A percentile compares a stretch with the other conserved stretches of the same genome.
Conservation (phyloP, 352 stramenopile species). For the Pythium dissotocum region DNA sequence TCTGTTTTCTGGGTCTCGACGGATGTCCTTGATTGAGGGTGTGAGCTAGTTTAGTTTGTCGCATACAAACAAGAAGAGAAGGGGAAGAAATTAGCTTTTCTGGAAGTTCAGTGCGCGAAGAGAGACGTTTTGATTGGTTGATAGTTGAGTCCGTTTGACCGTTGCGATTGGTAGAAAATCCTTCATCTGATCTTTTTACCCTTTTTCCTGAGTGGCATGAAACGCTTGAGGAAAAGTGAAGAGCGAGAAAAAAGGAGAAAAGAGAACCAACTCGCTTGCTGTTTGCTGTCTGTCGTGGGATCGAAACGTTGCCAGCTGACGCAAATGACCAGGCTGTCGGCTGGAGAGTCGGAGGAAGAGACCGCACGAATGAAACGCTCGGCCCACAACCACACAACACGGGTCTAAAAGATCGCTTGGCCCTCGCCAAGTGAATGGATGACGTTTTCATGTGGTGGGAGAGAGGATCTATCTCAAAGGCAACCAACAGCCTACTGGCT, state of each 20-base stretch:
- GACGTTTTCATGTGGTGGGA: too few relatives aligned
- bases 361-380: conserved; percentile 26
- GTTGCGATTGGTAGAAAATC: conserved; percentile 9
- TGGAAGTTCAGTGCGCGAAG: conserved; percentile 5
- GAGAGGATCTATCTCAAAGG: neutral
- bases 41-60: conserved; percentile 2
- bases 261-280: neutral
- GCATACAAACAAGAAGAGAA: neutral
- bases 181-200: conserved; percentile 14
- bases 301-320: conserved; percentile 4
- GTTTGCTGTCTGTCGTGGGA: conserved; percentile 5
- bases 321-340: neutral
- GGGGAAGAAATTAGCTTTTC: conserved; percentile 9
- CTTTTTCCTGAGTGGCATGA: conserved; percentile 3
- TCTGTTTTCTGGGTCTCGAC: conserved; percentile 15
- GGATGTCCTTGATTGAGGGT: too few relatives aligned
- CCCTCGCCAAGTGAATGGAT: too few relatives aligned
- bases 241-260: conserved; percentile 6
- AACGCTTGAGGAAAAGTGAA: conserved; percentile 20
- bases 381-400: conserved; percentile 6
- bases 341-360: neutral
- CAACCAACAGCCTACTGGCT: neutral
- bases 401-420: conserved; percentile 6
- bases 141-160: neutral
- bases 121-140: neutral